Base-by-base conservation (phyloP, 495 filamentous ascomycete genomes). In the Jackrogersella minutella region DNA sequence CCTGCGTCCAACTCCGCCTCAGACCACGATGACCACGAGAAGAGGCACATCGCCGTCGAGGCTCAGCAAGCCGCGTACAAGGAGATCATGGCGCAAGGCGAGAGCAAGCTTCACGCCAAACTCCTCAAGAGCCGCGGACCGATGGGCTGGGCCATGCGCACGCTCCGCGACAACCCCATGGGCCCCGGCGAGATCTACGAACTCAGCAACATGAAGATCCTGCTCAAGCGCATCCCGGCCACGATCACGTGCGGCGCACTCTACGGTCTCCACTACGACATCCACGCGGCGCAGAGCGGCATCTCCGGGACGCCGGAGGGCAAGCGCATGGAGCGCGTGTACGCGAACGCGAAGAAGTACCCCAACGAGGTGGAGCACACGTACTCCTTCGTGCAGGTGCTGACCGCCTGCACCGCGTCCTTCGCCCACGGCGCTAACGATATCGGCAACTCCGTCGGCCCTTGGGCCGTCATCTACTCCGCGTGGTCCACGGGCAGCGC, bases 211-310 rank as follows among this genome's bases (percentile, higher is more conserved):
- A 79, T 90, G n/a, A 79, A 74, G 68, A 79, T 78, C 41, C 54
- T 88, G 40, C 11, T 78, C 50, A 87, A 82, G 71, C 87, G 89
- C 50, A 58, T 90, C 21, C 88, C 89, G 3, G 86, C 89, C 46
- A 78, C 79, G 65, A 74, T 88, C 65, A 75, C 81, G 49, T 77
- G 73, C 65, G 87, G 81, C 41, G 68, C 79, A 7, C 81, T 90
- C 22, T 91, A 91, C 70, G 89, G 88, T 69, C 61, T 87, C 19
- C 78, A 91, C 81, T 91, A 90, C 78, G 89, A 91, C 65, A 90
- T 91, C 75, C 88, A 91, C 81, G 80, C 81, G 31, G 82, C 88
- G 13, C 88, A 91, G 79, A 79, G 76, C 49, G 88, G 88, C 73
- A 78, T 87, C 36, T 62, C 79, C 3, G 87, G 87, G 39, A 90